phyloP scores from a whole-genome alignment of 1,284 basidiomycete species.

The Stygiomarasmius scandens region DNA sequence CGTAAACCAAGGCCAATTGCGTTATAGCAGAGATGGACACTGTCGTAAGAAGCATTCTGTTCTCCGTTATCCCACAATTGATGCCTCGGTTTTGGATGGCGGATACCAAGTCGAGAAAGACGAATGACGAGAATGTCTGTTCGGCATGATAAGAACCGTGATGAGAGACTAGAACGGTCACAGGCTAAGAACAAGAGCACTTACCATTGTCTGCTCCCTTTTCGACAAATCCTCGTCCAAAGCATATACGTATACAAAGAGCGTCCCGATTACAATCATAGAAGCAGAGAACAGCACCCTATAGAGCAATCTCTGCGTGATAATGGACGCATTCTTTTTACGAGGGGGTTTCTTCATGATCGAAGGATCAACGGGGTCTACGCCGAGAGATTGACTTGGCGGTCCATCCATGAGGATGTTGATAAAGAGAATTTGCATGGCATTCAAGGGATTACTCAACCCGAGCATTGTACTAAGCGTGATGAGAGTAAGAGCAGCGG shows the following conservation, averaged over 20 bases:
- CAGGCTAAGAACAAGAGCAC: conserved; percentile 26
- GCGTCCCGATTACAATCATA: conserved; percentile 87
- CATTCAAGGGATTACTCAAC: conserved; percentile 90
- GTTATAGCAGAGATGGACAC: conserved; percentile 83
- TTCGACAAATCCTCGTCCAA: conserved; percentile 81
- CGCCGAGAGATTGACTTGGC: conserved; percentile 93
- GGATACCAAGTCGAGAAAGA: conserved; percentile 94
- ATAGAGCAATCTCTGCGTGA: conserved; percentile 72
- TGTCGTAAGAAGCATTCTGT: conserved; percentile 88
- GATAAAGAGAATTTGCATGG: conserved; percentile 99
- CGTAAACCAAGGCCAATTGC: conserved; percentile 86
- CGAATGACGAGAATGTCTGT: conserved; percentile 95
- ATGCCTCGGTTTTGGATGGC: conserved; percentile 94
- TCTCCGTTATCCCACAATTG: conserved; percentile 76
- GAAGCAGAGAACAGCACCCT: conserved; percentile 90
- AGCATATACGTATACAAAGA: conserved; percentile 87
- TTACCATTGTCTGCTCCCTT: conserved; percentile 93
- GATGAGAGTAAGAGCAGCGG: conserved; percentile 93
- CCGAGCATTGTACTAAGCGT: conserved; percentile 90
- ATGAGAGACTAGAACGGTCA: conserved; percentile 9
- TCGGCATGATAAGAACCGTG: background rate
- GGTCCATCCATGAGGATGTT: conserved; percentile 98
- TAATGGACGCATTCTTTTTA: conserved; percentile 86
- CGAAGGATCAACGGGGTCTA: conserved; percentile 91
- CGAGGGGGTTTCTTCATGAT: conserved; percentile 91